Percentiles rank a stretch among this genome's conserved stretches.
Conservation (phyloP, 1,284 basidiomycete species). For the Irpex lacteus region DNA sequence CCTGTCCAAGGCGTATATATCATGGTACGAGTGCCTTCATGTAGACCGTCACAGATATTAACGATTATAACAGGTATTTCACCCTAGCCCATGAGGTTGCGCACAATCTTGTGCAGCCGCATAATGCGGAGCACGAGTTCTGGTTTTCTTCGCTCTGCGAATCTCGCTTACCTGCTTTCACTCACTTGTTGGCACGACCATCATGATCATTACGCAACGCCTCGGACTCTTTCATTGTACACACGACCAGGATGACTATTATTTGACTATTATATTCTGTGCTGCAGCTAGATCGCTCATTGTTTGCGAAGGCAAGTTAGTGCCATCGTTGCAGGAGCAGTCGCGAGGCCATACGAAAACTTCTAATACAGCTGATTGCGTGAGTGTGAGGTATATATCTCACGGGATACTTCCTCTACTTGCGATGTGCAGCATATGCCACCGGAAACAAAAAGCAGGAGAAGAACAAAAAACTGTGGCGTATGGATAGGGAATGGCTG, state of each 20-base stretch:
- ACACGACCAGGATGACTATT: neutral
- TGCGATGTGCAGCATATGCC: too few species aligned
- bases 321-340: too few species aligned
- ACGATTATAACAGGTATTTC: conserved; percentile 65
- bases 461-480: too few species aligned
- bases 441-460: too few species aligned
- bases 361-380: too few species aligned
- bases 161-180: conserved; percentile 35
- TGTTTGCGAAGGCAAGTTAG: too few species aligned
- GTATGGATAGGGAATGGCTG: too few species aligned
- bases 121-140: conserved; percentile 89
- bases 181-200: neutral
- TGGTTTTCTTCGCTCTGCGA: conserved; percentile 93
- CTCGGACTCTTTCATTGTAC: neutral
- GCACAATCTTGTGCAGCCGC: conserved; percentile 77
- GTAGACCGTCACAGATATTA: neutral
- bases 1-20: conserved; percentile 72
- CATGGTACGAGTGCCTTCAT: conserved; percentile 48
- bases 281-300: too few species aligned
- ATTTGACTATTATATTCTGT: neutral
- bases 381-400: too few species aligned
- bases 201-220: neutral
- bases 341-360: too few species aligned
- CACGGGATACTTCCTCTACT: too few species aligned
- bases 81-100: conserved; percentile 91